Base-by-base conservation (phyloP, 2,329 filamentous ascomycete genomes). In the Stachybotrys chlorohalonatus region DNA sequence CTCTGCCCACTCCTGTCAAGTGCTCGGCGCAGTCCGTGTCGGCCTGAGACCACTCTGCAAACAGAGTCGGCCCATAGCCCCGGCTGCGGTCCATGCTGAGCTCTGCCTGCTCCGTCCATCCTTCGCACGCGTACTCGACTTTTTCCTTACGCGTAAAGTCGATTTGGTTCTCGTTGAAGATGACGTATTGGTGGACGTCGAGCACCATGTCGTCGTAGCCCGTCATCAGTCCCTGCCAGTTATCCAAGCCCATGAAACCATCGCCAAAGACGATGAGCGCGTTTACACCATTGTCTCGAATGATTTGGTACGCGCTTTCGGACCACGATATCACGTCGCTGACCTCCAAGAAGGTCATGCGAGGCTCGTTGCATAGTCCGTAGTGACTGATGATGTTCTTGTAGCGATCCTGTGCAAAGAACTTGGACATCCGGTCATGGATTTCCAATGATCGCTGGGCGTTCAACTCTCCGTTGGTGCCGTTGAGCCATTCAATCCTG, bases 131-230 rank as follows among this genome's bases (percentile, higher is more conserved):
- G 66, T 95, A 95, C 57, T 87, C 78, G 55, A 97, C 80, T 73
- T 96, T 96, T 60, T 86, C 80, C 54, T 85, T 79, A 74, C 97
- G 94, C 54, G 86, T 86, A 65, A 87, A 86, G 51, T 83, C 81
- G 65, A 99, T 87, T 70, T 95, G 90, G 60, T 87, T 85, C 46
- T 83, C 83, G 77, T 99, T 96, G 80, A 99, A 99, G 70, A 96
- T 96, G 65, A 95, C 90, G 70, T 99, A 99, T 71, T 97, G 93
- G 73, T 99, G 94, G 45, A 95, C 94, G 71, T 99, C 94, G n/a
- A 99, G 83, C 16, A 95, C 82, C 60, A 97, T 77, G 59, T 85
- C 81, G 50, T 86, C 78, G 65, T 88, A 81, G 24, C 80, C 78
- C 61, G 87, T 82, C 61, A 97, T 81, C 68, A 88, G 80, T 47